A percentile compares a stretch with the other conserved stretches of the same genome.
Evolutionary conservation across 192 early-diverging fungal genomes (phyloP).

Genomic region (Podila epicladia): DNA sequence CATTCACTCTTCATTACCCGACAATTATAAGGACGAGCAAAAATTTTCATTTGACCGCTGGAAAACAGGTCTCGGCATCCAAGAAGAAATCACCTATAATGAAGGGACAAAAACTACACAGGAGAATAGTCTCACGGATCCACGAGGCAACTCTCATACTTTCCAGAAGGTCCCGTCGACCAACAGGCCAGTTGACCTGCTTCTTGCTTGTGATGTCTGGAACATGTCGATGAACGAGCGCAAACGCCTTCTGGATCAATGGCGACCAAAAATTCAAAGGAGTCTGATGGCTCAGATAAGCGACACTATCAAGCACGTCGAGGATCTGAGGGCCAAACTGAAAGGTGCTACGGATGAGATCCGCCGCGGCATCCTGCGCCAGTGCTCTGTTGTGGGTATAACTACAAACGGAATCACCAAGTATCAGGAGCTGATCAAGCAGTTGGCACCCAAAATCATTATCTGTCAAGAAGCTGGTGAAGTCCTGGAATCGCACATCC

Average conservation of each 20-base stretch:
- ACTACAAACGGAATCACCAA: slow-evolving; percentile 71
- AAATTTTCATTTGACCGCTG: slow-evolving; percentile 13
- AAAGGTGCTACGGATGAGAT: slow-evolving; percentile 42
- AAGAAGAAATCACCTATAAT: background rate
- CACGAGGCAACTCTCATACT: background rate
- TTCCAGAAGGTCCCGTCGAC: background rate
- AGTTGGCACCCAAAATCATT: slow-evolving; percentile 58
- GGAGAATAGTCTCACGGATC: background rate
- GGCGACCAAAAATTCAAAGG: too few species aligned
- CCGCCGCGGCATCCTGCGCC: slow-evolving; percentile 33
- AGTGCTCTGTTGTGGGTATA: slow-evolving; percentile 59
- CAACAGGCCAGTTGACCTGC: background rate
- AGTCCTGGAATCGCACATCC: slow-evolving; percentile 66
- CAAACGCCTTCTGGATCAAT: slow-evolving; percentile 18
- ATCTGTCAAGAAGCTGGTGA: slow-evolving; percentile 70
- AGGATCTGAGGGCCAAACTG: background rate
- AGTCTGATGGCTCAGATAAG: too few species aligned
- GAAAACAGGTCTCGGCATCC: slow-evolving; percentile 15
- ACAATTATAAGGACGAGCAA: background rate
- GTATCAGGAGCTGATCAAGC: slow-evolving; percentile 47
- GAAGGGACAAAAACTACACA: background rate
- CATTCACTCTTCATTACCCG: too few species aligned
- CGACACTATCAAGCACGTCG: background rate
- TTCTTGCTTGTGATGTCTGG: slow-evolving; percentile 23
- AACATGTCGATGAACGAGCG: slow-evolving; percentile 57